A percentile compares a stretch with the other conserved stretches of the same genome.
These are phyloP conservation scores for Ceriops decandra DNA, from an alignment of 345 rosid species.

Conservation along the genomic window DNA sequence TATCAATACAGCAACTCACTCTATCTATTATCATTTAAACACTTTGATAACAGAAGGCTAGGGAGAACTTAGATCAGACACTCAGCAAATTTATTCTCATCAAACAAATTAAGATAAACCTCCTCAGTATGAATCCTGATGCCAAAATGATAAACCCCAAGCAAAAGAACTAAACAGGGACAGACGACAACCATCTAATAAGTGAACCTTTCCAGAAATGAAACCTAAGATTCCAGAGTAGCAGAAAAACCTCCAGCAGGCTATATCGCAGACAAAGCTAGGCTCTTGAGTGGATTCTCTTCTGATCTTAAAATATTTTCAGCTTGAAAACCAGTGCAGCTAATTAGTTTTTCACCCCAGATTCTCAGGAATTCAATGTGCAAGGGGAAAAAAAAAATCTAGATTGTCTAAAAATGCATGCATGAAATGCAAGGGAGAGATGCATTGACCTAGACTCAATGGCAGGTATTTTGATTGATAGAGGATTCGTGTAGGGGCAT, in stretches of 20 bases:
- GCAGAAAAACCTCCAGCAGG: slow-evolving; percentile 5
- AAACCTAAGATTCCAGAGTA: background rate
- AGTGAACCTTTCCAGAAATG: background rate
- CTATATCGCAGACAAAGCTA: background rate
- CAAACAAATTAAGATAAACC: too few species aligned
- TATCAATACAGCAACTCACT: background rate
- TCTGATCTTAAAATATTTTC: background rate
- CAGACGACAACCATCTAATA: too few species aligned
- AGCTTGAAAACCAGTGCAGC: background rate
- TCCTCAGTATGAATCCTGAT: too few species aligned
- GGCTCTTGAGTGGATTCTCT: background rate
- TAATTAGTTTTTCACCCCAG: background rate
- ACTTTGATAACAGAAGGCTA: too few species aligned
- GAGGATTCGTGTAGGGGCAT: too few species aligned
- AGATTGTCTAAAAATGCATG: background rate
- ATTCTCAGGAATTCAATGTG: background rate
- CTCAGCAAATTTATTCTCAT: background rate
- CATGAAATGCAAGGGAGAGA: too few species aligned
- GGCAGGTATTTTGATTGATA: too few species aligned
- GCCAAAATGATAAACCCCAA: too few species aligned
- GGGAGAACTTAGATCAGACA: background rate
- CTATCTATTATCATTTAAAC: background rate
- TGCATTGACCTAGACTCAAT: too few species aligned
- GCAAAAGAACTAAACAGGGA: too few species aligned
- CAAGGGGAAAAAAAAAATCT: background rate